Evolutionary conservation across 371 early-diverging fungal genomes (phyloP).

Genomic region (Mortierella sp.): DNA sequence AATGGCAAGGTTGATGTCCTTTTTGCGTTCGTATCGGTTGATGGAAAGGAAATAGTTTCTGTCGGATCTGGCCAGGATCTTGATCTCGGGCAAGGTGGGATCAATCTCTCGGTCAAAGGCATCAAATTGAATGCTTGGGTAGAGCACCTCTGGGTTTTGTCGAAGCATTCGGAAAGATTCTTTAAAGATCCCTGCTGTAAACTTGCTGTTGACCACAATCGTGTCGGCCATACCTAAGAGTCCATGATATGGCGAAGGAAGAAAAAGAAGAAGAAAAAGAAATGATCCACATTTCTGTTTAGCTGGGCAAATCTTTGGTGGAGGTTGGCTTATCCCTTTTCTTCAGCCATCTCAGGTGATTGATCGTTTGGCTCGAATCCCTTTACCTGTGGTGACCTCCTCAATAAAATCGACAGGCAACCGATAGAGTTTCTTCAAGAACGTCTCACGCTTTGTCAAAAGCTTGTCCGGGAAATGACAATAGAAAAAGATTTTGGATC

Average conservation of each 20-base stretch:
- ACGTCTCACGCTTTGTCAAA: conserved; percentile 70
- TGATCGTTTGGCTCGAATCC: background rate
- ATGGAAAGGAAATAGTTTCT: conserved; percentile 74
- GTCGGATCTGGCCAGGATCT: conserved; percentile 61
- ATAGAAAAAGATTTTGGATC: conserved; percentile 87
- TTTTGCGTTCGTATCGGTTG: conserved; percentile 96
- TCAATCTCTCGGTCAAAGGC: conserved; percentile 75
- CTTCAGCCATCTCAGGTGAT: too few species aligned
- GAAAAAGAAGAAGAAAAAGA: background rate
- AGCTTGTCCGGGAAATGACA: conserved; percentile 97
- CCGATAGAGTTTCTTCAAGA: conserved; percentile 81
- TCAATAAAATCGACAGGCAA: conserved; percentile 86
- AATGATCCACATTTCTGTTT: background rate
- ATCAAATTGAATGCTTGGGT: conserved; percentile 86
- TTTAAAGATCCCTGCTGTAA: conserved; percentile 84
- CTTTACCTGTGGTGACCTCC: conserved; percentile 82
- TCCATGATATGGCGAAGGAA: too few species aligned
- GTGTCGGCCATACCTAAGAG: conserved; percentile 82
- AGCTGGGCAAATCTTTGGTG: too few species aligned
- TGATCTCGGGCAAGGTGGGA: conserved; percentile 60
- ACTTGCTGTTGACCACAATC: conserved; percentile 91
- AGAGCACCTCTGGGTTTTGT: conserved; percentile 75
- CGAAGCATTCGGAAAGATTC: conserved; percentile 73
- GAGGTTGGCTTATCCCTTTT: too few species aligned
- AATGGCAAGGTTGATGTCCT: conserved; percentile 88